A percentile compares a stretch with the other conserved stretches of the same genome.
phyloP scores from a whole-genome alignment of 2,329 filamentous ascomycete genomes.

The Colletotrichum caudatum region DNA sequence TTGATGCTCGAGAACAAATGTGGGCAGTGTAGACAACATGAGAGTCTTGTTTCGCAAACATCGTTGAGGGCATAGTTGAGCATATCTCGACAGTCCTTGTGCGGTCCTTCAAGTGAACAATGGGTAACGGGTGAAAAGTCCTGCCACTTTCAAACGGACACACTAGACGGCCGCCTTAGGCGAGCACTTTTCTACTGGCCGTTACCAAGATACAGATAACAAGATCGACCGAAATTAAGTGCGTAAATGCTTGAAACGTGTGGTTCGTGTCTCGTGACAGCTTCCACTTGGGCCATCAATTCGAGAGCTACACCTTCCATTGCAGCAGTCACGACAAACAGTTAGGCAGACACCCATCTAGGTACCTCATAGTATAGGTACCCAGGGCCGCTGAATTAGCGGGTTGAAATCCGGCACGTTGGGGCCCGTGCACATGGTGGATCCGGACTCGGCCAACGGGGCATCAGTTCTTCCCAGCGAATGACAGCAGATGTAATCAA shows the following conservation, averaged over 20 bases:
- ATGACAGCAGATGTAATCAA: constrained; percentile 41
- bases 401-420: not conserved
- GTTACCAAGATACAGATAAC: not conserved
- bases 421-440: constrained; percentile 4
- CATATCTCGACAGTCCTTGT: not conserved
- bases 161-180: not conserved
- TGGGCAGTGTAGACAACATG: not conserved
- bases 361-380: no score
- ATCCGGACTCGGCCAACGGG: constrained; percentile 23
- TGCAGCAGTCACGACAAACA: no score
- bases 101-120: not conserved
- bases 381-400: not conserved
- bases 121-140: not conserved
- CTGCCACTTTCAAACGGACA: not conserved
- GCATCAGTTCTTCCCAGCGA: constrained; percentile 37
- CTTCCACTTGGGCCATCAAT: not conserved
- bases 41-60: not conserved
- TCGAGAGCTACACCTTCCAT: not conserved
- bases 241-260: no score
- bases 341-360: no score
- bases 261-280: not conserved
- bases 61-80: not conserved
- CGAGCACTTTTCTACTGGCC: not conserved
- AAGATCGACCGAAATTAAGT: not conserved
- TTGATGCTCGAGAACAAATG: not conserved